Percentiles rank a stretch among this genome's conserved stretches.
Conservation (phyloP, 306 rosid genomes). For the Gastrolobium villosum region DNA sequence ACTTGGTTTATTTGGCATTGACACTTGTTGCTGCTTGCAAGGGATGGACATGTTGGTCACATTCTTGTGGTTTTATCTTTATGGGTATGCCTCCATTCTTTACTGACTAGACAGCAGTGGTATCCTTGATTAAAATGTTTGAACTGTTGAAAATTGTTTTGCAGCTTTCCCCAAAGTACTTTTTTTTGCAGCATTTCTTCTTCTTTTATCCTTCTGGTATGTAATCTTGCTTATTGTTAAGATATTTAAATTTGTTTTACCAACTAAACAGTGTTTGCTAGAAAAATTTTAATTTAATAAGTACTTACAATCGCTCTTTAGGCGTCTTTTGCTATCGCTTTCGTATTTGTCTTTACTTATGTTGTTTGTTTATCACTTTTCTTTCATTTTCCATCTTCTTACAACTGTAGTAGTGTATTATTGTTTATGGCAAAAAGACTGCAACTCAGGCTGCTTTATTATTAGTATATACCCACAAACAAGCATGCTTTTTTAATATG, state of each 20-base stretch:
- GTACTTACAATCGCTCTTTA: conserved; percentile 25
- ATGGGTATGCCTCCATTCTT: conserved; percentile 75
- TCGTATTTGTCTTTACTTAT: conserved; percentile 17
- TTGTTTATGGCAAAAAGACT: conserved; percentile 35
- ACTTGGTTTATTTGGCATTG: conserved; percentile 68
- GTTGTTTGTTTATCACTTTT: conserved; percentile 26
- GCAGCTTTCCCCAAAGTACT: conserved; percentile 96
- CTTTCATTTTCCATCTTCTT: not conserved
- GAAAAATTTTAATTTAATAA: conserved; percentile 14
- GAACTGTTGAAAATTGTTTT: conserved; percentile 53
- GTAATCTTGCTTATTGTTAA: conserved; percentile 51
- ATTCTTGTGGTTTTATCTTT: conserved; percentile 85
- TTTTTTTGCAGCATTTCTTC: conserved; percentile 94
- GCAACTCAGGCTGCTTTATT: conserved; percentile 30
- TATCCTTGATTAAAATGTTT: conserved; percentile 48
- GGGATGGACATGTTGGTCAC: conserved; percentile 87
- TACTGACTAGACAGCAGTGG: conserved; percentile 21
- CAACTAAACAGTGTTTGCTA: conserved; percentile 32
- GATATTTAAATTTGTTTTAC: conserved; percentile 30
- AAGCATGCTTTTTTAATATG: conserved; percentile 25
- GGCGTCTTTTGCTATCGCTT: conserved; percentile 17
- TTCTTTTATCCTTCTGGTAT: conserved; percentile 97
- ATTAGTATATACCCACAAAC: conserved; percentile 33
- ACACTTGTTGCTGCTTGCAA: conserved; percentile 79
- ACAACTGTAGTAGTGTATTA: conserved; percentile 2